Base-by-base conservation (phyloP, 352 stramenopile species). In the Pythium coloratum region DNA sequence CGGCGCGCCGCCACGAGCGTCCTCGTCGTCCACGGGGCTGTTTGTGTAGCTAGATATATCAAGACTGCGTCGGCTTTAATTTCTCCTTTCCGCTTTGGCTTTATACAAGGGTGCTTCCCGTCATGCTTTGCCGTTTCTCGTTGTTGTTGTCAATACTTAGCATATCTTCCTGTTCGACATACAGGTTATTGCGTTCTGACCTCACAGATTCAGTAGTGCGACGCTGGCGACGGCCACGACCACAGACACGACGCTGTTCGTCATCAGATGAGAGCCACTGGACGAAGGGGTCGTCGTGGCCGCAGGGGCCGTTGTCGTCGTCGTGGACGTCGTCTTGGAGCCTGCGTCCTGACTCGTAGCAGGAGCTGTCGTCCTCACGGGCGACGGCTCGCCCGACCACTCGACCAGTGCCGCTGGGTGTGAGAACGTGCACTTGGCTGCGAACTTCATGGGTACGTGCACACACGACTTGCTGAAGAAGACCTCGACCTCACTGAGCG, bases 361-460 rank as follows among this genome's bases (percentile, higher is more conserved):
- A 6, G 18, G 46, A 2, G 30, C 26, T 14, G 20, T 42, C 3
- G 24, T 50, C 55, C 36, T 44, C 24, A 76, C 66, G 32, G 69
- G 76, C 54, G 60, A 34, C 26, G 81, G 79, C 53, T 88, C 77
- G 36, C 75, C 84, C 26, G 67, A 66, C 82, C 82, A 89, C 47
- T 84, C 77, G 28, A 86, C 55, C 5, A 89, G 75, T 32, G 73
- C 70, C 9, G 75, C 78, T 33, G 69, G 67, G 26, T 80, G 82
- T 20, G 72, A 72, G 58, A 79, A 90, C 14, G 70, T 69, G 67
- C 82, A 90, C 38, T 69, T 72, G 59, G 82, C 78, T 0, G 80
- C 71, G 69, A 81, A 90, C 40, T 77, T 78, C 47, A 80, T 78
- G 18, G 80, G 70, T 34, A 88, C 55, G 54, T 85, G 78, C 9